Evolutionary conservation across 192 early-diverging fungal genomes (phyloP).

Genomic region (Funneliformis mosseae): DNA sequence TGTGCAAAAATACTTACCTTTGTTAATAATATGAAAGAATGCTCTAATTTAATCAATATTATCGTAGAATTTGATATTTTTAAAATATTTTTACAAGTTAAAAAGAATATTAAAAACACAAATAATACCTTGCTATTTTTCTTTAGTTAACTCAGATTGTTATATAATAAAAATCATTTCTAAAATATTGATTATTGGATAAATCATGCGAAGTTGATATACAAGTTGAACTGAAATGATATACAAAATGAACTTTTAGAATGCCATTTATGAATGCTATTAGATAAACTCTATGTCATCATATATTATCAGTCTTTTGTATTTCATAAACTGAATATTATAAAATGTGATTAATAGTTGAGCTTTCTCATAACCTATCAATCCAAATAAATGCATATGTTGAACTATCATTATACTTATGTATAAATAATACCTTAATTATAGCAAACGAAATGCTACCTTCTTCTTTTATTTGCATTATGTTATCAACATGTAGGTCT

Average conservation of each 20-base stretch:
- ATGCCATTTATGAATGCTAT: background rate
- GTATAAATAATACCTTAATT: background rate
- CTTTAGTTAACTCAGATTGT: background rate
- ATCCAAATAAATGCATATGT: slow-evolving; percentile 6
- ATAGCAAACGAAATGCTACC: background rate
- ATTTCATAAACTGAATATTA: slow-evolving; percentile 3
- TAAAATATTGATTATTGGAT: background rate
- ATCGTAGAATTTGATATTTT: no score
- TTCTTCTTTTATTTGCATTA: background rate
- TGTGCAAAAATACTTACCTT: no score
- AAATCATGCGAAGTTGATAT: background rate
- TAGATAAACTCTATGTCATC: background rate
- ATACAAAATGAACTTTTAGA: background rate
- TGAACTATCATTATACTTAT: background rate
- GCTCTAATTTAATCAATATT: no score
- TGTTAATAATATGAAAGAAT: no score
- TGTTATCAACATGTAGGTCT: background rate
- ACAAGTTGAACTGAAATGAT: background rate
- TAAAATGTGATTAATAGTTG: background rate
- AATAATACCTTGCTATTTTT: no score
- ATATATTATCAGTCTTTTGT: background rate
- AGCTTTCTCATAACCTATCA: background rate
- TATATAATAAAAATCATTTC: background rate
- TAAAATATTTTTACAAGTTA: no score
- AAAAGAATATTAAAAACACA: no score